These are phyloP conservation scores for Trichoderma brevicompactum DNA, from an alignment of 2,329 filamentous ascomycete genomes.

Conservation along the genomic window DNA sequence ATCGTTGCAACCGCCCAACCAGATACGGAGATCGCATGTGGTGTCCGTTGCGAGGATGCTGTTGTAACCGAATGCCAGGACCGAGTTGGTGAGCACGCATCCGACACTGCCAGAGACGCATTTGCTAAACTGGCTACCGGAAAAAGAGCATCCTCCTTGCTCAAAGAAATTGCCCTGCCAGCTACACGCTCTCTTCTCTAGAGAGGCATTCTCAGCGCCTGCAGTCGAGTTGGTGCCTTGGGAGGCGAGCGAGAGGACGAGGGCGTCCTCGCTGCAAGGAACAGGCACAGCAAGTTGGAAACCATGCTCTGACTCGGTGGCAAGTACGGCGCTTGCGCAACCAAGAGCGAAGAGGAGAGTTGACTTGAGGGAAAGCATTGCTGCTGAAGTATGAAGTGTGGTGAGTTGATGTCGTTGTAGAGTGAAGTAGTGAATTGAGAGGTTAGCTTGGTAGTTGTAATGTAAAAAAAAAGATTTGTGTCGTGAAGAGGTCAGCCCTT, in stretches of 20 bases:
- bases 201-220: not conserved
- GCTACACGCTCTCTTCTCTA: not conserved
- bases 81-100: slow-evolving; percentile 8
- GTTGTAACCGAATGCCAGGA: not conserved
- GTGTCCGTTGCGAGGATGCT: not conserved
- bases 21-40: slow-evolving; percentile 3
- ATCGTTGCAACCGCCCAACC: not conserved
- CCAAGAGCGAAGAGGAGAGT: slow-evolving; percentile 3
- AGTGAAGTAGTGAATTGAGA: not conserved
- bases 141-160: not conserved
- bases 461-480: not conserved
- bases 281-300: not conserved
- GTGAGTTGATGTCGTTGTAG: not conserved
- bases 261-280: not conserved
- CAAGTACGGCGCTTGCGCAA: not conserved
- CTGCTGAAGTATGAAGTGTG: not conserved
- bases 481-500: not conserved
- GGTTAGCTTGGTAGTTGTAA: not conserved
- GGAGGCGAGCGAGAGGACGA: not conserved
- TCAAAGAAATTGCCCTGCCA: not conserved
- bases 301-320: not conserved
- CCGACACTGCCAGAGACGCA: not conserved
- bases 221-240: not conserved
- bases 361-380: slow-evolving; percentile 13
- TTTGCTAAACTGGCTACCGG: not conserved